Conservation (phyloP, 2,329 filamentous ascomycete species). For the Dothistroma septosporum region DNA sequence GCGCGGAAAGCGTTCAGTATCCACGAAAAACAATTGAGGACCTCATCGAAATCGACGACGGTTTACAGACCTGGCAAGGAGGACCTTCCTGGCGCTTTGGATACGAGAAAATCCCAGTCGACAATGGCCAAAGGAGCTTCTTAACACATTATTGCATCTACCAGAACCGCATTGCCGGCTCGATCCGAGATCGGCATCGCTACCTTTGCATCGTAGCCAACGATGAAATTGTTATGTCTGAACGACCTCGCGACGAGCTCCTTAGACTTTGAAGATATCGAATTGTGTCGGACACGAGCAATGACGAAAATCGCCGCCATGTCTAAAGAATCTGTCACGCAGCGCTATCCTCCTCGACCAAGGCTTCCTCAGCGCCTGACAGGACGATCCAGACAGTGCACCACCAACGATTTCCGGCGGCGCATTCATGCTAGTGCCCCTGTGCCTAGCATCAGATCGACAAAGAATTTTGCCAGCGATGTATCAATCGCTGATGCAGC, state of each 20-base stretch:
- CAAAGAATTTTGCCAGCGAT: slow-evolving; percentile 4
- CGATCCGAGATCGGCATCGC: slow-evolving; percentile 8
- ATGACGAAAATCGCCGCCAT: not conserved
- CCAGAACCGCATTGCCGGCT: slow-evolving; percentile 11
- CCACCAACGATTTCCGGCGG: slow-evolving; percentile 8
- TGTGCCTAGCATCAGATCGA: slow-evolving; percentile 9
- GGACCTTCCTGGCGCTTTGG: not conserved
- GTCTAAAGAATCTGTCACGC: slow-evolving; percentile 11
- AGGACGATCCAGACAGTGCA: not conserved
- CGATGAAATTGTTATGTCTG: slow-evolving; percentile 12
- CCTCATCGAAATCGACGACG: no score
- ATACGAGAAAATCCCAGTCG: not conserved
- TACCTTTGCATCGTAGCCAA: slow-evolving; percentile 9
- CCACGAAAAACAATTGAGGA: no score
- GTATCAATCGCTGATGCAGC: slow-evolving; percentile 6
- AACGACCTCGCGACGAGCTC: no score
- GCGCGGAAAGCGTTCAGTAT: no score
- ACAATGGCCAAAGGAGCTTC: slow-evolving; percentile 1
- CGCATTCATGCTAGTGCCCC: slow-evolving; percentile 9
- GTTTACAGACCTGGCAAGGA: not conserved
- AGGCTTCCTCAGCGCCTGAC: not conserved
- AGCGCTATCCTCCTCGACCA: slow-evolving; percentile 13
- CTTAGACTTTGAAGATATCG: no score
- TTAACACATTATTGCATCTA: slow-evolving; percentile 9
- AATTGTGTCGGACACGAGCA: not conserved